Conservation (phyloP, 495 filamentous ascomycete genomes). For the Filosporella fistucella region DNA sequence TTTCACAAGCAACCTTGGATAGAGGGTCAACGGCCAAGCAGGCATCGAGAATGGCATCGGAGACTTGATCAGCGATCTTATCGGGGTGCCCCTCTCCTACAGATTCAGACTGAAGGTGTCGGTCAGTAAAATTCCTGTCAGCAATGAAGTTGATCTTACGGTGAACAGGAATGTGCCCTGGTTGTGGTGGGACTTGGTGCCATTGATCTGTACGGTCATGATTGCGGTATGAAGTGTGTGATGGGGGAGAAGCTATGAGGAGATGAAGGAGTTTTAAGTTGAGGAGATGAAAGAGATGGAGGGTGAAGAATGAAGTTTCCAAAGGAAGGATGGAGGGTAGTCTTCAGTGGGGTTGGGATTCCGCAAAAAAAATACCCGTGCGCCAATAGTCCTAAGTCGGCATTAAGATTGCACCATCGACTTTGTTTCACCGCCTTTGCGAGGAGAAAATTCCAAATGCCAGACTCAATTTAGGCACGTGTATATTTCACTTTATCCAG, state of each 20-base stretch:
- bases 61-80: conserved; percentile 98
- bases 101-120: conserved; percentile 70
- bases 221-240: conserved; percentile 18
- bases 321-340: conserved; percentile 22
- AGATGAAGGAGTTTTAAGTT: background rate
- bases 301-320: conserved; percentile 25
- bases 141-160: conserved; percentile 34
- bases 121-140: conserved; percentile 3
- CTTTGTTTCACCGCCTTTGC: no score
- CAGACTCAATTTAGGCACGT: no score
- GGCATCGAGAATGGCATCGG: conserved; percentile 97
- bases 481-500: no score
- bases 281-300: conserved; percentile 7
- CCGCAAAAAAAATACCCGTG: no score
- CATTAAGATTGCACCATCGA: no score
- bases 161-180: conserved; percentile 93
- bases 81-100: conserved; percentile 98
- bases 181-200: conserved; percentile 37
- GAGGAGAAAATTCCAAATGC: no score
- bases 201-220: conserved; percentile 21
- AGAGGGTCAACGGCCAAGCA: conserved; percentile 90
- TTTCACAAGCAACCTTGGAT: conserved; percentile 98
- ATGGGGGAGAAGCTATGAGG: conserved; percentile 15
- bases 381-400: no score
- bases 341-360: background rate